Percentiles rank a stretch among this genome's conserved stretches.
Evolutionary conservation across 2,329 filamentous ascomycete species (phyloP).

Genomic region (Helicocarpus griseus): DNA sequence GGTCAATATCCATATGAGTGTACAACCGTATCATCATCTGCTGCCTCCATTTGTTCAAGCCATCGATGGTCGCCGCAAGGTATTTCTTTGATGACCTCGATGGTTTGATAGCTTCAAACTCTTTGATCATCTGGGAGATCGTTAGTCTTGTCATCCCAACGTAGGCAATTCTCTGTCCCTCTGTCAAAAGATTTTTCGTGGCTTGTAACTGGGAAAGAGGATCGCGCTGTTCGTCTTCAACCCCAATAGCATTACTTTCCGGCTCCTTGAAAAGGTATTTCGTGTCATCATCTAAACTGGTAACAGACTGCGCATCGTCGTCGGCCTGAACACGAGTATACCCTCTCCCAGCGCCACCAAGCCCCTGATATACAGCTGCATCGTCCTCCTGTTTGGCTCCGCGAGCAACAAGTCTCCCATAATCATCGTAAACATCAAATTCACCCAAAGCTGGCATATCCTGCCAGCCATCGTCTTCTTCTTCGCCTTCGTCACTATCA

Average conservation of each 20-base stretch:
- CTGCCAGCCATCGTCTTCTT: conserved; percentile 72
- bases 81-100: conserved; percentile 64
- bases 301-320: conserved; percentile 86
- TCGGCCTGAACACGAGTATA: conserved; percentile 94
- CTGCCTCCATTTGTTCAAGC: conserved; percentile 90
- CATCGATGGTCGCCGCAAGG: conserved; percentile 59
- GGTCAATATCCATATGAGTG: conserved; percentile 89
- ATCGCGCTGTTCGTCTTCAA: conserved; percentile 73
- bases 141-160: conserved; percentile 80
- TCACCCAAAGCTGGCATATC: conserved; percentile 87
- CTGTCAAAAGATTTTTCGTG: conserved; percentile 88
- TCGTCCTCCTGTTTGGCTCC: conserved; percentile 63
- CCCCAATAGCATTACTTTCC: conserved; percentile 51
- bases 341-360: conserved; percentile 85
- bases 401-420: conserved; percentile 74
- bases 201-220: conserved; percentile 84
- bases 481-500: conserved; percentile 42
- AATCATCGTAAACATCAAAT: conserved; percentile 93
- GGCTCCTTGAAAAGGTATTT: conserved; percentile 83
- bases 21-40: conserved; percentile 97
- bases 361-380: conserved; percentile 61
- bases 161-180: conserved; percentile 92
- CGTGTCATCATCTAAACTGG: conserved; percentile 95
- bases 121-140: conserved; percentile 65
- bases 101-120: conserved; percentile 48